Percentiles rank a stretch among this genome's conserved stretches.
phyloP scores from a whole-genome alignment of 257 asterid genomes.

The Cynanchum wilfordii region DNA sequence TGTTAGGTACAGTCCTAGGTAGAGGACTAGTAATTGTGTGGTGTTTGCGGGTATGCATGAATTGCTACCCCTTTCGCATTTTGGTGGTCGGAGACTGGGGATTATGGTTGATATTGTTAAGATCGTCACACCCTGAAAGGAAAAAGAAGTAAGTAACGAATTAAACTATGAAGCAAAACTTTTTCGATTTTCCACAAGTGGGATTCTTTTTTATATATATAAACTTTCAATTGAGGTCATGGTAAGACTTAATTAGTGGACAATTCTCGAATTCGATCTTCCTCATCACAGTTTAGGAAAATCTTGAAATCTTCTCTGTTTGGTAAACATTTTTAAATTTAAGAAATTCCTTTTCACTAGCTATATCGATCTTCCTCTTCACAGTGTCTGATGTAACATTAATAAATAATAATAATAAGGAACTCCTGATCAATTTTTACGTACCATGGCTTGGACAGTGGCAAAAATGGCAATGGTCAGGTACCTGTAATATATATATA shows the following conservation, averaged over 20 bases:
- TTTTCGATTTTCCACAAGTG: constrained; percentile 14
- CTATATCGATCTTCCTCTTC: neutral
- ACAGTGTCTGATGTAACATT: neutral
- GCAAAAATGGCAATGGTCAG: constrained; percentile 73
- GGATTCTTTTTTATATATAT: neutral
- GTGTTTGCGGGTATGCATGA: constrained; percentile 58
- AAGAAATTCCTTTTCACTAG: constrained; percentile 17
- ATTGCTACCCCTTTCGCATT: constrained; percentile 40
- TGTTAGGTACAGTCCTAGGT: constrained; percentile 59
- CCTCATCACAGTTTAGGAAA: neutral
- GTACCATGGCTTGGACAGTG: constrained; percentile 68
- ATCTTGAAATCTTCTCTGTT: neutral
- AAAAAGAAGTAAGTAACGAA: neutral
- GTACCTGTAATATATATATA: constrained; percentile 39
- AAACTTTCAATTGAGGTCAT: neutral
- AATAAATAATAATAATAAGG: neutral
- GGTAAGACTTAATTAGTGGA: neutral
- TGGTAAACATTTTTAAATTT: constrained; percentile 1
- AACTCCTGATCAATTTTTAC: neutral
- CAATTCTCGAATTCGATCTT: neutral
- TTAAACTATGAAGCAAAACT: neutral
- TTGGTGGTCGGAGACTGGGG: constrained; percentile 68
- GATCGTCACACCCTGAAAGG: constrained; percentile 58
- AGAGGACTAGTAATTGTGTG: constrained; percentile 52
- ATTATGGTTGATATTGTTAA: constrained; percentile 66